These are phyloP conservation scores for Cordyceps cicadae DNA, from an alignment of 2,329 filamentous ascomycete species.

Conservation along the genomic window DNA sequence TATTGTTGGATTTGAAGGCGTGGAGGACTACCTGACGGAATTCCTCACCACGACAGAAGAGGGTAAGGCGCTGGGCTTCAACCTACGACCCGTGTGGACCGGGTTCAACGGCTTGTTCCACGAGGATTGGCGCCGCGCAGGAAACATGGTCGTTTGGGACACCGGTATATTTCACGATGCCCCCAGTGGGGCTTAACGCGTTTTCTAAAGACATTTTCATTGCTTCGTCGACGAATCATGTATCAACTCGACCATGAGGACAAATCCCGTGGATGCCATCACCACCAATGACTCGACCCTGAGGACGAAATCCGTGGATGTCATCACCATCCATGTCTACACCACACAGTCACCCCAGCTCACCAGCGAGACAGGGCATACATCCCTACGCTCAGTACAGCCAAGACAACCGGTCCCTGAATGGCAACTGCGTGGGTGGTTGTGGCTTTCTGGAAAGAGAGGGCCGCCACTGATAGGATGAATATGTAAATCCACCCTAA, in stretches of 20 bases:
- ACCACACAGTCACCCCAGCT: too few species aligned
- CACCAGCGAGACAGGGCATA: too few species aligned
- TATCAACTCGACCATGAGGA: neutral
- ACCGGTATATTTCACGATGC: conserved; percentile 27
- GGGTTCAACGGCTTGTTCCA: conserved; percentile 55
- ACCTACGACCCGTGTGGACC: conserved; percentile 42
- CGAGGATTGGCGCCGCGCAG: conserved; percentile 50
- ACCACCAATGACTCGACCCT: too few species aligned
- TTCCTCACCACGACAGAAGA: conserved; percentile 34
- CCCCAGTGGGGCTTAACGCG: neutral
- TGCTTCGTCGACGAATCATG: neutral
- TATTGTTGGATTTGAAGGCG: conserved; percentile 53
- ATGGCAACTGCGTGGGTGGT: neutral
- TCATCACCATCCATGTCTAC: too few species aligned
- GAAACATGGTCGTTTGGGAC: conserved; percentile 53
- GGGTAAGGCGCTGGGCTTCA: conserved; percentile 34
- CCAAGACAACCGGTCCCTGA: neutral
- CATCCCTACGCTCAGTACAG: too few species aligned
- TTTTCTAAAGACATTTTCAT: neutral
- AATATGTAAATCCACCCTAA: neutral
- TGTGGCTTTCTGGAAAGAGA: neutral
- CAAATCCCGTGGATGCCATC: too few species aligned
- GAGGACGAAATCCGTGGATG: too few species aligned
- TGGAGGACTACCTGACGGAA: conserved; percentile 38
- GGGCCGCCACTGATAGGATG: neutral